Evolutionary conservation across 1,139 yeast species (phyloP).

Genomic region (Ogataea hybrid): DNA sequence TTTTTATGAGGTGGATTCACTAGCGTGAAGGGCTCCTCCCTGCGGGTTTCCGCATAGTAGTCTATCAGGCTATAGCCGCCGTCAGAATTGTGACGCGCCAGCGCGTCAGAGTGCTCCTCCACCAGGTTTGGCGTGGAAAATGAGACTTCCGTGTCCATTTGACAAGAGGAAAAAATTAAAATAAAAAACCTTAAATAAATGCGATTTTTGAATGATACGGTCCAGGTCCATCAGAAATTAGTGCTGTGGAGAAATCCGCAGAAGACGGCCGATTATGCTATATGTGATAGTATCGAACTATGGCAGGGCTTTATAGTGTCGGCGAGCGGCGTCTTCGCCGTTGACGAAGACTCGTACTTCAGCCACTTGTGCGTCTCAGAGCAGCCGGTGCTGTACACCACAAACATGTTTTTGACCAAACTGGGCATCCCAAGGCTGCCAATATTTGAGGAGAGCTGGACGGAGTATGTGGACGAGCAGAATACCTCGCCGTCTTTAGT

Average conservation of each 20-base stretch:
- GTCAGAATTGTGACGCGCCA: slow-evolving; percentile 20
- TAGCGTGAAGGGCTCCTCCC: slow-evolving; percentile 24
- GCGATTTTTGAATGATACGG: background rate
- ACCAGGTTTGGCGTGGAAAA: slow-evolving; percentile 6
- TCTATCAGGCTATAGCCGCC: slow-evolving; percentile 24
- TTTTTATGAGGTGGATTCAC: slow-evolving; percentile 10
- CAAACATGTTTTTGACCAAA: slow-evolving; percentile 17
- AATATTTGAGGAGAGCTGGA: slow-evolving; percentile 41
- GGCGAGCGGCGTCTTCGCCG: slow-evolving; percentile 4
- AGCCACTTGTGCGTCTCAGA: slow-evolving; percentile 35
- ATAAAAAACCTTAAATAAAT: background rate
- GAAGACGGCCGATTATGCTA: background rate
- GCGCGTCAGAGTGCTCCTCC: slow-evolving; percentile 4
- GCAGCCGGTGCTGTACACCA: slow-evolving; percentile 41
- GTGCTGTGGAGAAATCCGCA: slow-evolving; percentile 23
- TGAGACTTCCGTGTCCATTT: slow-evolving; percentile 8
- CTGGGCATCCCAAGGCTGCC: slow-evolving; percentile 34
- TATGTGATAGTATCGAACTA: slow-evolving; percentile 6
- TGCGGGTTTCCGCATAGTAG: slow-evolving; percentile 19
- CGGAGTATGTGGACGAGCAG: slow-evolving; percentile 25
- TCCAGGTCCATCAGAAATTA: background rate
- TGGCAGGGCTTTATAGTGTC: slow-evolving; percentile 19
- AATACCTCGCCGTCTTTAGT: slow-evolving; percentile 34
- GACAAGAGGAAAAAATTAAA: slow-evolving; percentile 3
- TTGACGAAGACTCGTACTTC: slow-evolving; percentile 5